Base-by-base conservation (phyloP, 1,284 basidiomycete species). In the Ustilago lituana region DNA sequence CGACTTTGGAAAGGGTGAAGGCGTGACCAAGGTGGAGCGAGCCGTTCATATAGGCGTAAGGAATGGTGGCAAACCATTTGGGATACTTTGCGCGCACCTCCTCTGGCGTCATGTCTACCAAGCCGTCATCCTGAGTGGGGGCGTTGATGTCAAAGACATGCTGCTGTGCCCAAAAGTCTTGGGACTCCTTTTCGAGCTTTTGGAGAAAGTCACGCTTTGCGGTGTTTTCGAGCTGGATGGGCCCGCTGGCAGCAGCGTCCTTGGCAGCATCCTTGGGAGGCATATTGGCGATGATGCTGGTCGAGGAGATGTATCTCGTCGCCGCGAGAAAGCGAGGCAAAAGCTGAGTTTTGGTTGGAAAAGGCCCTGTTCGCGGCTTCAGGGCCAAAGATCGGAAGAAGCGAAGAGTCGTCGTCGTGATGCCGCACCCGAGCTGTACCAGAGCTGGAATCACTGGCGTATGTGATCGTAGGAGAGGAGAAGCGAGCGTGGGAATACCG, bases 1-100 rank as follows among this genome's bases (percentile, higher is more conserved):
- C 96, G 82, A 98, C 91, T 85, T 99, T 99, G 64, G 93, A 94
- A 83, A 98, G 92, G 37, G 94, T 95, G 84, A 99, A 99, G 0
- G 92, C 95, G 84, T 99, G 96, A 37, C 96, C 96, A 31, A 98
- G 87, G 84, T 99, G 96, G 74, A 98, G 87, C 68, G 91, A 91
- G 46, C 96, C 96, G 83, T 99, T 99, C 93, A 98, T 98, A 87
- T 99, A 99, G 2, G 81, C 76, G 55, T 79, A 82, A 24, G 95
- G 93, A 83, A 91, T 94, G 83, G 89, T 97, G 55, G 94, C 94
- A 79, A 98, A 92, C 93, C 93, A 98, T 85, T 97, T 98, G 31
- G 94, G 94, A 82, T 89, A 88, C 84, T 90, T 89, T 60, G 83
- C 82, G 56, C 86, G 83, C 36, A 87, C 78, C 63, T 77, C 74